phyloP scores from a whole-genome alignment of 2,329 filamentous ascomycete species.

The Sclerotinia spermophila region DNA sequence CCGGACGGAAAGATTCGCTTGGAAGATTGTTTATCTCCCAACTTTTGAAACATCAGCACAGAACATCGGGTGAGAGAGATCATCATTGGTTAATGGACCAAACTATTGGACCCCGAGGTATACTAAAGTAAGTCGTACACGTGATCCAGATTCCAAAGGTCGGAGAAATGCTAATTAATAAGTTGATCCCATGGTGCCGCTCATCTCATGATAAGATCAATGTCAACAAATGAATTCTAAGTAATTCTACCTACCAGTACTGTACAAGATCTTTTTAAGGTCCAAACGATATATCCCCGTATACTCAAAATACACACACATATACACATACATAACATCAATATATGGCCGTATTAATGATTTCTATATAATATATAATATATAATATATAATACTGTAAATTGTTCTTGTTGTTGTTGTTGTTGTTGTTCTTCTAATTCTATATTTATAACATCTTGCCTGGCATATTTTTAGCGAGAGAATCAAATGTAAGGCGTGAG shows the following conservation, averaged over 20 bases:
- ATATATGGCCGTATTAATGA: not conserved
- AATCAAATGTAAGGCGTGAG: conserved; percentile 9
- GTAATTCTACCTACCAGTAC: not conserved
- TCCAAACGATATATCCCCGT: not conserved
- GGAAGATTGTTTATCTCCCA: not conserved
- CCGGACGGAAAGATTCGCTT: not conserved
- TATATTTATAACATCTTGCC: not conserved
- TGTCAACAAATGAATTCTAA: not conserved
- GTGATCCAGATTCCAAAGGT: not conserved
- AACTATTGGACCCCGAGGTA: not conserved
- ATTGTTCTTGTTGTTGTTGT: no score
- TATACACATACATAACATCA: no score
- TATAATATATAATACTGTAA: rapidly evolving
- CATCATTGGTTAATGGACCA: not conserved
- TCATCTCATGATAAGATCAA: not conserved
- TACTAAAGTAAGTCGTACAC: not conserved
- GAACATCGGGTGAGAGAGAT: conserved; percentile 9
- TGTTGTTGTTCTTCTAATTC: not conserved
- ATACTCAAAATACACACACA: no score
- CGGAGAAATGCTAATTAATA: not conserved
- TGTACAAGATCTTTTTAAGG: not conserved
- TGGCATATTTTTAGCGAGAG: conserved; percentile 12
- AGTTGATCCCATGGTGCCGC: not conserved
- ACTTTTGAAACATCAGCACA: conserved; percentile 5
- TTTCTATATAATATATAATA: no score